These are phyloP conservation scores for Pythium apleroticum DNA, from an alignment of 352 stramenopile genomes.

Conservation along the genomic window DNA sequence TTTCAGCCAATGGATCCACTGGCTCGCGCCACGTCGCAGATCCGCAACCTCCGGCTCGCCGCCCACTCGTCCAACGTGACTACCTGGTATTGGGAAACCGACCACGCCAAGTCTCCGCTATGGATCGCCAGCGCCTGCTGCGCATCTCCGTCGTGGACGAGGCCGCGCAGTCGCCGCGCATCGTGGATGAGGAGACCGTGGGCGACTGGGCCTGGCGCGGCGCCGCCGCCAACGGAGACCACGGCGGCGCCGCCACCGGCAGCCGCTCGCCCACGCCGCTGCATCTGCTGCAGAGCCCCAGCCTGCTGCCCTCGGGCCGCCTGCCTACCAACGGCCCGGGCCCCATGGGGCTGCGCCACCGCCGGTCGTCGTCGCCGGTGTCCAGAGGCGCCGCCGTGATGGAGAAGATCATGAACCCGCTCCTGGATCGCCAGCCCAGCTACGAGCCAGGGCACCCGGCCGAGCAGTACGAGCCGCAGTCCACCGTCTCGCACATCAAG, in stretches of 20 bases:
- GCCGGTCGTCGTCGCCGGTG: constrained; percentile 20
- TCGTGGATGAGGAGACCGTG: constrained; percentile 23
- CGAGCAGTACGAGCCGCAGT: not conserved
- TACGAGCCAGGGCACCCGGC: constrained; percentile 13
- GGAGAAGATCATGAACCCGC: constrained; percentile 75
- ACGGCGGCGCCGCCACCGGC: not conserved
- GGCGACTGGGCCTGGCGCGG: constrained; percentile 16
- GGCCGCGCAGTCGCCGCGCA: constrained; percentile 24
- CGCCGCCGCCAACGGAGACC: not conserved
- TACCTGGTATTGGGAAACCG: not conserved
- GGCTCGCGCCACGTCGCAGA: not conserved
- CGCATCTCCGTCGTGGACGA: constrained; percentile 31
- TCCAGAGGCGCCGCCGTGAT: constrained; percentile 61
- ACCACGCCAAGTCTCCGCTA: not conserved
- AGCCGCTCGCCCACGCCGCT: constrained; percentile 20
- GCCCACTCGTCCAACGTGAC: not conserved
- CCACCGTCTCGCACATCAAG: constrained; percentile 38
- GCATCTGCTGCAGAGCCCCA: constrained; percentile 16
- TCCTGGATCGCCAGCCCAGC: constrained; percentile 51
- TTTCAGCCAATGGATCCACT: not conserved
- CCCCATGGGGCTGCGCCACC: constrained; percentile 16
- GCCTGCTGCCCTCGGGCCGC: not conserved
- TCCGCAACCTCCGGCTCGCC: not conserved
- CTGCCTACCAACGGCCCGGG: not conserved
- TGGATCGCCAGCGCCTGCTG: constrained; percentile 15